phyloP scores from a whole-genome alignment of 1,284 basidiomycete species.

The Heterobasidion occidentale region DNA sequence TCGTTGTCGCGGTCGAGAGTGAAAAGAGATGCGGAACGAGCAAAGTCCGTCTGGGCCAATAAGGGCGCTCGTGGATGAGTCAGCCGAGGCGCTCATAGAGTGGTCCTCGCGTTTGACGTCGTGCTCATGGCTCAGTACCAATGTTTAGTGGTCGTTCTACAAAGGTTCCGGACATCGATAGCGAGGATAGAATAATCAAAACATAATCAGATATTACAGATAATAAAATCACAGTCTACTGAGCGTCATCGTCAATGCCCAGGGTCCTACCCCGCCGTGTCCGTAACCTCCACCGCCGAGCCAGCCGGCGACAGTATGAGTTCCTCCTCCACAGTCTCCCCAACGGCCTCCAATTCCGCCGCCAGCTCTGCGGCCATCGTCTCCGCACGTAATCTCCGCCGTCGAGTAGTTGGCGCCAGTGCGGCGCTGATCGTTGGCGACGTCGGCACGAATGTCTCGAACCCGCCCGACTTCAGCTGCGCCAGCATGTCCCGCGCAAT shows the following conservation, averaged over 20 bases:
- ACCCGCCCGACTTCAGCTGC: slow-evolving; percentile 57
- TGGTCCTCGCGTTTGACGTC: too few relatives aligned
- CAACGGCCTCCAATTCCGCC: slow-evolving; percentile 12
- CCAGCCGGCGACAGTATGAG: background rate
- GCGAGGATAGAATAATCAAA: background rate
- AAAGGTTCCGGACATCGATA: background rate
- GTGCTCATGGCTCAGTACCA: too few relatives aligned
- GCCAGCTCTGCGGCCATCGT: slow-evolving; percentile 10
- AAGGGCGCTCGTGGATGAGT: background rate
- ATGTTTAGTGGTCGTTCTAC: background rate
- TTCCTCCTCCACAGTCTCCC: slow-evolving; percentile 1
- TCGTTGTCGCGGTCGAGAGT: background rate
- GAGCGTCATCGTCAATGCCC: background rate
- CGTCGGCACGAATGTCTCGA: slow-evolving; percentile 22
- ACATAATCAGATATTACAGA: background rate
- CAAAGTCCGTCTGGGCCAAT: slow-evolving; percentile 1
- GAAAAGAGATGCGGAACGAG: slow-evolving; percentile 9
- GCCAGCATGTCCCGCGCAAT: slow-evolving; percentile 70
- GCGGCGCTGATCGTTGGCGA: slow-evolving; percentile 20
- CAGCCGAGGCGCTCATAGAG: background rate
- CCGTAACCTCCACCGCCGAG: background rate
- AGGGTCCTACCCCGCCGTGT: background rate
- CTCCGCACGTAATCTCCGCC: slow-evolving; percentile 12
- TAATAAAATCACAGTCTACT: background rate
- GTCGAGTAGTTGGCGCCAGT: slow-evolving; percentile 13